Evolutionary conservation across 208 protist genomes (phyloP).

Genomic region (Trypanosoma boissoni): DNA sequence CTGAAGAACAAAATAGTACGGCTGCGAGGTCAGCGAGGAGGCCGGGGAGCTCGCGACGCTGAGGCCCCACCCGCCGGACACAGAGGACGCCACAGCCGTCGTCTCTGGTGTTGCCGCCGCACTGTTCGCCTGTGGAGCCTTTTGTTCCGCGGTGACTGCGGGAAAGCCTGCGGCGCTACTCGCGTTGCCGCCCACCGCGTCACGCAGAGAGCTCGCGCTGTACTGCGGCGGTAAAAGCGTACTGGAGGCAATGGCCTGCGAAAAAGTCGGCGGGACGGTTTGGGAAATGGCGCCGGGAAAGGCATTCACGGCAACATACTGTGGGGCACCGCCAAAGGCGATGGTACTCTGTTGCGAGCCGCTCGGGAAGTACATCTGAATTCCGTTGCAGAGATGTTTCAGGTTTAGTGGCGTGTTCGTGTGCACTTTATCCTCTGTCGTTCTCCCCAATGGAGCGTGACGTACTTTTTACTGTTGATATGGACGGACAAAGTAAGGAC

Average conservation of each 20-base stretch:
- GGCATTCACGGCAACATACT: background rate
- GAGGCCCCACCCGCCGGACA: conserved; percentile 3
- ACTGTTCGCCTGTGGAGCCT: background rate
- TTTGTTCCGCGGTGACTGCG: background rate
- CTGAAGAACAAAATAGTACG: conserved; percentile 10
- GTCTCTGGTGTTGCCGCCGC: background rate
- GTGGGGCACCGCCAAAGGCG: background rate
- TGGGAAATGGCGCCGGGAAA: background rate
- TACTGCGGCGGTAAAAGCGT: no score
- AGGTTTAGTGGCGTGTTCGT: no score
- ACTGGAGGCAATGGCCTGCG: background rate
- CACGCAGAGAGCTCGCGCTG: no score
- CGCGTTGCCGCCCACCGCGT: background rate
- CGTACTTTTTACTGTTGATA: no score
- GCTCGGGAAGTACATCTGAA: background rate
- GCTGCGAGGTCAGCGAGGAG: conserved; percentile 8
- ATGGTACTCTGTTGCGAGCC: background rate
- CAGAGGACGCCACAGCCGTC: background rate
- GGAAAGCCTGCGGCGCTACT: conserved; percentile 1
- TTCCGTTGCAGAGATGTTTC: no score
- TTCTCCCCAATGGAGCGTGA: no score
- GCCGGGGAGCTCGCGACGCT: conserved; percentile 7
- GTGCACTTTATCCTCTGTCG: no score
- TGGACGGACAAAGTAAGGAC: no score
- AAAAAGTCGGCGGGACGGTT: background rate